A percentile compares a stretch with the other conserved stretches of the same genome.
These are phyloP conservation scores for Mortierella hygrophila DNA, from an alignment of 192 early-diverging fungal species.

Conservation along the genomic window DNA sequence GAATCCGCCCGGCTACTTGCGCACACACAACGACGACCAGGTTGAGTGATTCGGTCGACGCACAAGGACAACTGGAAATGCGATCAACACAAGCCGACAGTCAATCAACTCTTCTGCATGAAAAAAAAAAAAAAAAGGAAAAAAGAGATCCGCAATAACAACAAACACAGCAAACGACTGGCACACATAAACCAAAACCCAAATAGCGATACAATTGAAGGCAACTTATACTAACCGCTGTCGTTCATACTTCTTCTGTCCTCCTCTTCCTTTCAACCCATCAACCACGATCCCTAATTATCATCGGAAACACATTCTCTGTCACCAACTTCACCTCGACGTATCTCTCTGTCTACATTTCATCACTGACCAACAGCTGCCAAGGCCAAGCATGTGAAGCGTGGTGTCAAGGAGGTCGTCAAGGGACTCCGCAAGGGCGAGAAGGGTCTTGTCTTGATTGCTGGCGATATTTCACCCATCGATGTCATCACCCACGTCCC, in stretches of 20 bases:
- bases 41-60: background rate
- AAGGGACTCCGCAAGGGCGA: conserved; percentile 96
- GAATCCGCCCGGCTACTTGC: background rate
- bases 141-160: conserved; percentile 2
- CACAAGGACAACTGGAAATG: background rate
- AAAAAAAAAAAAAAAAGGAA: background rate
- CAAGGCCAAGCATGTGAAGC: conserved; percentile 88
- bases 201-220: background rate
- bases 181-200: background rate
- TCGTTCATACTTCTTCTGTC: background rate
- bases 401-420: conserved; percentile 98
- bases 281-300: background rate
- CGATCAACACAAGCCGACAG: background rate
- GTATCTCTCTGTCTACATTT: background rate
- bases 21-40: background rate
- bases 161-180: background rate
- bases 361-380: conserved; percentile 65
- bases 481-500: conserved; percentile 99
- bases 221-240: background rate
- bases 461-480: conserved; percentile 96
- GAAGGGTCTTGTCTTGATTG: conserved; percentile 95
- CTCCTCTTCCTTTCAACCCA: background rate
- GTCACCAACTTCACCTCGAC: background rate
- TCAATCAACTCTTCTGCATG: background rate
- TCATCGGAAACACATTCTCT: background rate